phyloP scores from a whole-genome alignment of 225 moss, liverwort and hornwort species.

The Marchantia paleacea region DNA sequence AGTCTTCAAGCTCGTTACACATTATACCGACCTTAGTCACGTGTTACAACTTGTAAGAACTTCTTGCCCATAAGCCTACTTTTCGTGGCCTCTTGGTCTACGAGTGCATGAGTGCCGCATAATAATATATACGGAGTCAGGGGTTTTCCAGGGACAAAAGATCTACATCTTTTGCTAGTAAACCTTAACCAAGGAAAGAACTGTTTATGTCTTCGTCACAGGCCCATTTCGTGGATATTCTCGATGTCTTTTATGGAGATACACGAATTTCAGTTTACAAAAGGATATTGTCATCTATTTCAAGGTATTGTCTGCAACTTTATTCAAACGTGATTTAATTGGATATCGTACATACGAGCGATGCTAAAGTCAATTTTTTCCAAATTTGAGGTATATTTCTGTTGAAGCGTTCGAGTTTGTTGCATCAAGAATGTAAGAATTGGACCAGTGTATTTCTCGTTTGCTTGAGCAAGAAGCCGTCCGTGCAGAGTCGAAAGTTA shows the following conservation, averaged over 20 bases:
- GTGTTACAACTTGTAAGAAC: conserved; percentile 77
- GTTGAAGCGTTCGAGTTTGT: neutral
- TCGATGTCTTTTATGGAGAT: conserved; percentile 82
- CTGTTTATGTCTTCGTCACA: conserved; percentile 22
- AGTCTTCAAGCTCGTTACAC: conserved; percentile 80
- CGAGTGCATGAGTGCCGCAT: too few relatives aligned
- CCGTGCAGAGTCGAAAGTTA: neutral
- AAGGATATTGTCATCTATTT: conserved; percentile 69
- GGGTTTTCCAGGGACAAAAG: too few relatives aligned
- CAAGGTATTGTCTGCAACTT: conserved; percentile 42
- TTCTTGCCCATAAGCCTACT: neutral
- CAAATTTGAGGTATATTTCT: neutral
- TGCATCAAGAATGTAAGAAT: neutral
- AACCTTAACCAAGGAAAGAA: too few relatives aligned
- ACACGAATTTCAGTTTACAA: conserved; percentile 88
- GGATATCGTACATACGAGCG: neutral
- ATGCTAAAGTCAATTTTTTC: neutral
- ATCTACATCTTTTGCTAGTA: too few relatives aligned
- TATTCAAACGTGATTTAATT: neutral
- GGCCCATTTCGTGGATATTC: conserved; percentile 81
- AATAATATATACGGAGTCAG: neutral
- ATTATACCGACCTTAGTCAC: conserved; percentile 77
- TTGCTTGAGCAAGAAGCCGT: neutral
- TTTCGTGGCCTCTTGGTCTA: too few relatives aligned
- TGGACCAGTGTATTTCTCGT: neutral